Conservation (phyloP, 2,329 filamentous ascomycete genomes). For the Diplocarpon rosae region DNA sequence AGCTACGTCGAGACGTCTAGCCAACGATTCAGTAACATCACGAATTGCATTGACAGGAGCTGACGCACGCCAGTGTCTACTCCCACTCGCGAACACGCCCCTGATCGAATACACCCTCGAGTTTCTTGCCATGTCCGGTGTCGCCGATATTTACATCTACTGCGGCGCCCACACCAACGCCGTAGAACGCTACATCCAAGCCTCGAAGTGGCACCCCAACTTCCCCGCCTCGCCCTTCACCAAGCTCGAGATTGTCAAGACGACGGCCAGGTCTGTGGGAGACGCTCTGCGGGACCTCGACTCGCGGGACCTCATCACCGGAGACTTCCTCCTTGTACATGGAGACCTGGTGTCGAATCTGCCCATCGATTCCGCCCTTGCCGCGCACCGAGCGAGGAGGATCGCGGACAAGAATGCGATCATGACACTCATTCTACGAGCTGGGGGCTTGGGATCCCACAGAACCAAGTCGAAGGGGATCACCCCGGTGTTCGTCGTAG, state of each 20-base stretch:
- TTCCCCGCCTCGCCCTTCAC: constrained; percentile 63
- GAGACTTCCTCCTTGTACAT: constrained; percentile 87
- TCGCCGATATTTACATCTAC: constrained; percentile 91
- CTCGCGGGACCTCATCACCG: constrained; percentile 69
- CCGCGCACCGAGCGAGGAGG: constrained; percentile 69
- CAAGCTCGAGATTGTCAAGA: constrained; percentile 73
- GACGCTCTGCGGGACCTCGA: constrained; percentile 94
- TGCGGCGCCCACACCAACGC: constrained; percentile 78
- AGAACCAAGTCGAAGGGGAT: constrained; percentile 66
- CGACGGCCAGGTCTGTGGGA: constrained; percentile 73
- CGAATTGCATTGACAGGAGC: background rate
- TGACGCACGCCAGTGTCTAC: constrained; percentile 57
- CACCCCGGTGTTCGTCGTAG: constrained; percentile 76
- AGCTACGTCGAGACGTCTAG: constrained; percentile 18
- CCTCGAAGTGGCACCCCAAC: constrained; percentile 61
- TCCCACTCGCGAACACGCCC: constrained; percentile 86
- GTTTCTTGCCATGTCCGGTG: constrained; percentile 87
- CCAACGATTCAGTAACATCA: too few species aligned
- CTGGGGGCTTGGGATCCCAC: constrained; percentile 59
- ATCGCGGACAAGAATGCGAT: constrained; percentile 85
- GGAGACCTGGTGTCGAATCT: constrained; percentile 89
- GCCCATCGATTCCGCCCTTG: constrained; percentile 67
- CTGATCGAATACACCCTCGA: constrained; percentile 97
- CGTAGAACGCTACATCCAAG: constrained; percentile 75
- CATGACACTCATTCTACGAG: constrained; percentile 89